Evolutionary conservation across 1,284 basidiomycete genomes (phyloP), one percentile per base, ranked within the genome.

Genomic region (Hypsizygus ulmarius): DNA sequence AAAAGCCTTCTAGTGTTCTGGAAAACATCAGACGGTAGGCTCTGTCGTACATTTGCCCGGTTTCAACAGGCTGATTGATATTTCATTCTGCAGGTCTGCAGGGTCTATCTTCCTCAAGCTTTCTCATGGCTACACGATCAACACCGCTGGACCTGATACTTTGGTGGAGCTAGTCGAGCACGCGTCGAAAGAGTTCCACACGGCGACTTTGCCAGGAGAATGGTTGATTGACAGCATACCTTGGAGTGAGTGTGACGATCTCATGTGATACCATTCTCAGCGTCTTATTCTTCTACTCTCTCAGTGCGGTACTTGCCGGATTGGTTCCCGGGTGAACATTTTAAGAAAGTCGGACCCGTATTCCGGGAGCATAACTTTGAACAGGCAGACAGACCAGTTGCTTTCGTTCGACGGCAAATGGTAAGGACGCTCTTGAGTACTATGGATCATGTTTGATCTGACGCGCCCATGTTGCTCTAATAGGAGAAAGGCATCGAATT

Each of bases 161-260:
- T 49, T 56, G 11, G 51, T 56, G 1, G 49, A 51, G 30, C 37
- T 56, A n/a, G 54, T 56, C 15, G 51, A 56, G 47, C 47, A 43
- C 18, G 54, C 54, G n/a, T 44, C 54, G 0, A 56, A 56, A 36
- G 54, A 56, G 33, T 56, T 56, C 42, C 47, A 56, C 32, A 49
- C 39, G 0, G 54, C 54, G 5, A 56, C 54, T 1, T 38, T 53
- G 4, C 54, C 54, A 0, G 54, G 54, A n/a, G 51, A 51, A 44
- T 56, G 54, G 54, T 29, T 56, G 32, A 51, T 56, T 27, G 54
- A 56, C 25, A 51, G 34, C 33, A 49, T 56, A 12, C 46, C 54
- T 3, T 43, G 29, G 34, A 53, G 54, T 56, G 36, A 30, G 51
- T 53, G 25, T 30, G 16, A 39, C n/a, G 19, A 12, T 3, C 7